Base-by-base conservation (phyloP, 129 eudicot genomes). In the Pseudognaphalium luteoalbum region DNA sequence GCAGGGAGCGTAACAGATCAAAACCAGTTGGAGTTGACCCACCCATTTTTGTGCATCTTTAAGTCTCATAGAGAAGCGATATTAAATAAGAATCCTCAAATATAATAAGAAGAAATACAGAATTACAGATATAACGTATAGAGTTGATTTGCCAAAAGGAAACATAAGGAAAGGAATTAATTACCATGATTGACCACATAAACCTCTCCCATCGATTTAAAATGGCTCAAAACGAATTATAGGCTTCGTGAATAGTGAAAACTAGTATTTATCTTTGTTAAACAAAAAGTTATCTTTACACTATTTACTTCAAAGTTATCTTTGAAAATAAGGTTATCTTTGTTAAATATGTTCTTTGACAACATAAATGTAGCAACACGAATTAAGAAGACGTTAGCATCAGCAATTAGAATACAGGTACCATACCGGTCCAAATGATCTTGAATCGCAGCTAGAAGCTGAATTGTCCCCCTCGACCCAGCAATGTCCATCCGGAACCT, bases 391-490 rank as follows among this genome's bases (percentile, higher is more conserved):
- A 10, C 20, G 69, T 39, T 37, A 57, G 63, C 3, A 22, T 50
- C 29, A 19, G 30, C 51, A 76, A 17, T 76, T 30, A 58, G 68
- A 8, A 19, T 42, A 41, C 28, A 21, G 32, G 11, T 65, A 17
- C 85, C 87, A 22, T 86, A 95, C 96, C 72, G 96, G 88, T 29
- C 99, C 99, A 81, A 78, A 74, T 72, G 95, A 83, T 77, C 90
- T 86, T 42, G 97, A 95, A 78, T 95, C 99, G 54, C 63, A 42
- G 81, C 95, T 95, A 71, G 72, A 81, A 65, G 87, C 90, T 44
- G 87, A 70, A 82, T 95, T 95, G 73, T 95, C 97, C 56, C 97
- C 99, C 69, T 87, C 94, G 51, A 95, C 99, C 97, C 99, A 95
- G 70, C 99, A 95, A 86, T 91, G 96, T 70, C 97, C 99, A 71